Evolutionary conservation across 768 basidiomycete genomes (phyloP), one percentile per base, ranked within the genome.

Genomic region (Xerocomus potaroensis): DNA sequence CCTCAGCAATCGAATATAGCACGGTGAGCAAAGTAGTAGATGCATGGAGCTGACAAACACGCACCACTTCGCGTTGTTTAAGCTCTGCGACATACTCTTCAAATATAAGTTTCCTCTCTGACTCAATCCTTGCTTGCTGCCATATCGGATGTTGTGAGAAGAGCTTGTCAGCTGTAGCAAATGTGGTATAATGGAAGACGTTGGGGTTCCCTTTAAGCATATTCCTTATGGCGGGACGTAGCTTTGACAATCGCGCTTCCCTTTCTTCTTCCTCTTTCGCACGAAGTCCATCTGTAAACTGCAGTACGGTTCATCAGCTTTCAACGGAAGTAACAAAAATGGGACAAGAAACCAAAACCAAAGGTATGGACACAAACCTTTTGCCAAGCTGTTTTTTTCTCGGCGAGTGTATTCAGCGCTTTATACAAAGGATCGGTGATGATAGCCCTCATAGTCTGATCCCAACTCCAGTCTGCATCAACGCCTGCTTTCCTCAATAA

Each of bases 371-470:
- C 19, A 63, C 78, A 31, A 45, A 91, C 93, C 79, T 93, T 92
- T 68, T 94, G 90, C 80, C 90, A 99, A 45, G 85, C 81, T 45
- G 83, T 73, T 71, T 96, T 98, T 72, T 93, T 94, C 70, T 99
- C 93, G 14, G 91, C 91, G 39, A 97, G 76, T 36, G 87, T 91
- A 62, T 87, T 88, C 50, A 99, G 75, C 35, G 92, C 87, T 72
- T 91, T 94, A 72, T 97, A 99, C 54, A 96, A 69, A 35, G 96
- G 95, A 73, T 98, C 95, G 58, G 92, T 97, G 68, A 99, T 95
- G 67, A 96, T 92, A 58, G 91, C 87, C 63, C 94, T 80, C 90
- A 98, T 96, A 43, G 93, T 92, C 71, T 90, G 84, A 66, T 99
- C 96, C 96, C 96, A 99, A 29, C 91, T 91, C 89, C 91, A 97